Conservation (phyloP, 768 basidiomycete genomes). For the Strobilomyces echinocephalus region DNA sequence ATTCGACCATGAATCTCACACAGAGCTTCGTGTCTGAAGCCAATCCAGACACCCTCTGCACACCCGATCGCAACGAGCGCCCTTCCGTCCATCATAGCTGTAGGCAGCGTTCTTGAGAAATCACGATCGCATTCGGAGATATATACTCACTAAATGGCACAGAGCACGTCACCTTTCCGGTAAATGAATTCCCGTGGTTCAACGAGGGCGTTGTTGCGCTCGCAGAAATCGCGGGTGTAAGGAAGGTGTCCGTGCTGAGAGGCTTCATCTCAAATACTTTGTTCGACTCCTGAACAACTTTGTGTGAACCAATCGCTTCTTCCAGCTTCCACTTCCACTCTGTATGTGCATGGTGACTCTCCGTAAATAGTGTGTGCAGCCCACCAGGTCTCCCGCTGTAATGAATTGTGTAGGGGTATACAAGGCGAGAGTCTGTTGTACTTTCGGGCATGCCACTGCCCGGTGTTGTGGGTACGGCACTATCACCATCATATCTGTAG, state of each 20-base stretch:
- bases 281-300: constrained; percentile 86
- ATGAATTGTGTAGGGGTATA: constrained; percentile 85
- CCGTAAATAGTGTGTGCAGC: constrained; percentile 82
- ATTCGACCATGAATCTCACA: constrained; percentile 41
- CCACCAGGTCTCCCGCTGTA: constrained; percentile 88
- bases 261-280: constrained; percentile 93
- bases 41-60: constrained; percentile 94
- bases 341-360: constrained; percentile 62
- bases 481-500: constrained; percentile 30
- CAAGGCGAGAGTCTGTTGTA: constrained; percentile 61
- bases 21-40: constrained; percentile 80
- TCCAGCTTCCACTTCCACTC: constrained; percentile 92
- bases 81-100: constrained; percentile 80
- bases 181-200: constrained; percentile 65
- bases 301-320: constrained; percentile 80
- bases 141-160: constrained; percentile 73
- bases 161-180: constrained; percentile 89
- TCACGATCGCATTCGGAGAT: background rate
- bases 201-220: constrained; percentile 47
- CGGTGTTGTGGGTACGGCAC: constrained; percentile 21
- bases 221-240: constrained; percentile 61
- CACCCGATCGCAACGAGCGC: constrained; percentile 91
- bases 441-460: constrained; percentile 35
- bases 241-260: constrained; percentile 83
- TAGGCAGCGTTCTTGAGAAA: constrained; percentile 8